Conservation (phyloP, 306 rosid species). For the Malus sieversii region DNA sequence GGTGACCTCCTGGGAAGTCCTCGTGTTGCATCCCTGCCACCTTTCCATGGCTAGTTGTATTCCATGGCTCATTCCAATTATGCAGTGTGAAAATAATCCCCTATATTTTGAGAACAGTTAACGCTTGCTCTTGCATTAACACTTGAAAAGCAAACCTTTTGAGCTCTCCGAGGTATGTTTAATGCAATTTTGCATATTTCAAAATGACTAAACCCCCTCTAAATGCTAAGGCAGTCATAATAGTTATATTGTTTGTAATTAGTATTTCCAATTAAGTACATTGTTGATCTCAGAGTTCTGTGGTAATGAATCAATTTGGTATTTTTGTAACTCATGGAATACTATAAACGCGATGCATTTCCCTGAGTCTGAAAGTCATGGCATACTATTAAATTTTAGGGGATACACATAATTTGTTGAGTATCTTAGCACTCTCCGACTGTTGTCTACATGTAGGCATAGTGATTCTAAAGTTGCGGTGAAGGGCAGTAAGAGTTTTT, state of each 20-base stretch:
- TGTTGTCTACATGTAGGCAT: conserved; percentile 53
- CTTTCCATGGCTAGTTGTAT: too few relatives aligned
- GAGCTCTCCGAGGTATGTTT: not conserved
- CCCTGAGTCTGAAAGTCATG: not conserved
- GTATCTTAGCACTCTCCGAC: conserved; percentile 18
- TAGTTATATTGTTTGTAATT: not conserved
- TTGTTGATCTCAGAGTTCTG: not conserved
- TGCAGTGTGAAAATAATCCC: not conserved
- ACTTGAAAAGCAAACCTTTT: not conserved
- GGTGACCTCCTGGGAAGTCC: too few relatives aligned
- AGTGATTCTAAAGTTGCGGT: conserved; percentile 57
- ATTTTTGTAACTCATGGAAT: conserved; percentile 1
- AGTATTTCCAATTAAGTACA: not conserved
- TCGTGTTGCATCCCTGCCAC: too few relatives aligned
- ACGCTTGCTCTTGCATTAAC: not conserved
- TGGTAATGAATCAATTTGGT: not conserved
- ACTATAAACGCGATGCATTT: not conserved
- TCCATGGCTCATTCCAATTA: not conserved
- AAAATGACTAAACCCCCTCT: not conserved
- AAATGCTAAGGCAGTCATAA: not conserved
- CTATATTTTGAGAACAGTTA: not conserved
- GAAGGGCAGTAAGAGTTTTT: conserved; percentile 64
- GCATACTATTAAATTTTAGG: not conserved
- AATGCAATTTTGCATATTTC: not conserved
- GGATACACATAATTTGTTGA: conserved; percentile 6